Evolutionary conservation across 768 basidiomycete species (phyloP).

Genomic region (Boletus vinaceobasis): DNA sequence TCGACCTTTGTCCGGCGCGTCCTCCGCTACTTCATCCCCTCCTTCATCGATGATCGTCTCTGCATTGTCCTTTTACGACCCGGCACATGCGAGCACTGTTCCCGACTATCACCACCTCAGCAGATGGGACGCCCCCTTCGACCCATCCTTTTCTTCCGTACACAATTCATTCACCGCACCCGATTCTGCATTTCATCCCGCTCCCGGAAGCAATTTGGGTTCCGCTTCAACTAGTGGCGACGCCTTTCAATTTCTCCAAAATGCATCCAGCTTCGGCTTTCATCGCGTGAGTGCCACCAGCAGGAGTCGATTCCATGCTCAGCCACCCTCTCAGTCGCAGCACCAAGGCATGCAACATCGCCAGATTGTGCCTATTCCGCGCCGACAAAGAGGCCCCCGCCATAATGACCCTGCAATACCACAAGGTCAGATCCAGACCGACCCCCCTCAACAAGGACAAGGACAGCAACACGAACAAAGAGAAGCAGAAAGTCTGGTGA

Average conservation of each 20-base stretch:
- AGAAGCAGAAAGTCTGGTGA: slow-evolving; percentile 7
- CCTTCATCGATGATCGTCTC: slow-evolving; percentile 49
- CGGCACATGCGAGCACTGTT: slow-evolving; percentile 35
- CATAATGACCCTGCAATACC: background rate
- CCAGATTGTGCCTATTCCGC: slow-evolving; percentile 11
- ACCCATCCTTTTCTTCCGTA: slow-evolving; percentile 6
- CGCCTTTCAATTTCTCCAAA: background rate
- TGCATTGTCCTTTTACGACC: slow-evolving; percentile 51
- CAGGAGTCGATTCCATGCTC: background rate
- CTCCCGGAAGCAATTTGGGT: background rate
- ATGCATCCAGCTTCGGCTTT: background rate
- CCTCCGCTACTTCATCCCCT: slow-evolving; percentile 4
- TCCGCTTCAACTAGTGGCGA: background rate
- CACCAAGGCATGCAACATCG: slow-evolving; percentile 5
- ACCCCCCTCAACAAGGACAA: background rate
- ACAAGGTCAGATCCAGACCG: background rate
- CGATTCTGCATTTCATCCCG: background rate
- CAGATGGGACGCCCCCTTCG: slow-evolving; percentile 22
- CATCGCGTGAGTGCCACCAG: background rate
- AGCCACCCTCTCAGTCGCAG: background rate
- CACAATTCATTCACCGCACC: background rate
- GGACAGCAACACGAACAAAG: slow-evolving; percentile 2
- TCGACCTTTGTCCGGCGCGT: background rate
- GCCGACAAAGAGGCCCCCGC: background rate
- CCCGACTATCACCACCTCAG: slow-evolving; percentile 44